These are phyloP conservation scores for Aspergillus puulaauensis DNA, from an alignment of 2,329 filamentous ascomycete genomes.

Conservation along the genomic window DNA sequence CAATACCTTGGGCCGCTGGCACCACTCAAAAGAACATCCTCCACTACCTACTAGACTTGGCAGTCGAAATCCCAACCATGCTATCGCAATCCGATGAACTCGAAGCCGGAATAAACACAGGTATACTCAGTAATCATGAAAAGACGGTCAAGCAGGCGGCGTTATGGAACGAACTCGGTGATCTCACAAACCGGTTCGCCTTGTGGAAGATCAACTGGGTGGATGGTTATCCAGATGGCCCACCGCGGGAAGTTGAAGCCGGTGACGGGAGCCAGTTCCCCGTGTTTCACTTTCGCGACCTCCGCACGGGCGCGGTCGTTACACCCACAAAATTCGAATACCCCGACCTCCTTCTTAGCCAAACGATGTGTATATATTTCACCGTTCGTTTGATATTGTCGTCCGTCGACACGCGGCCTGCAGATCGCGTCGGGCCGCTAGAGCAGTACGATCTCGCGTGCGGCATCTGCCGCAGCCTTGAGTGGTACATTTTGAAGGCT, in stretches of 20 bases:
- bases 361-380: conserved; percentile 39
- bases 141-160: conserved; percentile 31
- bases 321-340: conserved; percentile 32
- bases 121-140: conserved; percentile 30
- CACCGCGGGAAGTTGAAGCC: conserved; percentile 27
- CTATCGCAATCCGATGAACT: conserved; percentile 33
- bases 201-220: conserved; percentile 34
- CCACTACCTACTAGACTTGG: conserved; percentile 38
- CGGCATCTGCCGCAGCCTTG: conserved; percentile 35
- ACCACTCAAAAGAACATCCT: conserved; percentile 38
- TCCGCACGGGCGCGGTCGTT: conserved; percentile 33
- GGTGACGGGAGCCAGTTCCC: conserved; percentile 29
- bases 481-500: conserved; percentile 36
- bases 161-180: conserved; percentile 35
- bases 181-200: conserved; percentile 30
- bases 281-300: conserved; percentile 32
- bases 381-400: conserved; percentile 34
- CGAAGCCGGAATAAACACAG: conserved; percentile 20
- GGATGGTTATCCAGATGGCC: conserved; percentile 31
- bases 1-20: conserved; percentile 37
- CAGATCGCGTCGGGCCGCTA: conserved; percentile 26
- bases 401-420: conserved; percentile 31
- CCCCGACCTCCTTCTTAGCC: conserved; percentile 35
- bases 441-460: conserved; percentile 37
- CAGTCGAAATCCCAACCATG: conserved; percentile 34